A percentile compares a stretch with the other conserved stretches of the same genome.
Evolutionary conservation across 2,329 filamentous ascomycete species (phyloP).

Genomic region (Gaeumannomyces tritici): DNA sequence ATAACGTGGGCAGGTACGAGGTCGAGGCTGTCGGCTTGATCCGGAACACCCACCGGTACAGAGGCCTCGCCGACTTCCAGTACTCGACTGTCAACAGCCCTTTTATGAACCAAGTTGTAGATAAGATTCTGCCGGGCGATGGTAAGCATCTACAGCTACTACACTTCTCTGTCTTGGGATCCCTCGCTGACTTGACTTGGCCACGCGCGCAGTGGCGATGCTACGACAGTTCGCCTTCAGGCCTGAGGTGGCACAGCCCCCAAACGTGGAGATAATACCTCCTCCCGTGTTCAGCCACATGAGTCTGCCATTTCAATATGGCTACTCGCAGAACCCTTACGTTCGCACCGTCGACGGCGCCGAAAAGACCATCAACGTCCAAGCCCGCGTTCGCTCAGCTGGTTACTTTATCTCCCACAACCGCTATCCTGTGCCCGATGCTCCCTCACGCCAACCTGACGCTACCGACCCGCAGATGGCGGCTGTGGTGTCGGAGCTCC

Average conservation of each 20-base stretch:
- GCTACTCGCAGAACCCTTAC: conserved; percentile 78
- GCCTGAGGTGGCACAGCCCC: conserved; percentile 46
- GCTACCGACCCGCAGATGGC: conserved; percentile 52
- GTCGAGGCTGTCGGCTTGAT: conserved; percentile 65
- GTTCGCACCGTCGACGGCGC: conserved; percentile 53
- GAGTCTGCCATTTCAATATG: conserved; percentile 65
- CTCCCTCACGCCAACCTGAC: conserved; percentile 51
- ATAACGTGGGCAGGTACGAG: conserved; percentile 58
- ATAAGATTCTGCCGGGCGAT: conserved; percentile 62
- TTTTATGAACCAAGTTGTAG: conserved; percentile 62
- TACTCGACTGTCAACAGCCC: conserved; percentile 59
- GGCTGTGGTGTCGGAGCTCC: conserved; percentile 54
- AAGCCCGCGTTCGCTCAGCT: conserved; percentile 44
- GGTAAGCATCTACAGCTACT: conserved; percentile 33
- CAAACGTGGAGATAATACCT: conserved; percentile 63
- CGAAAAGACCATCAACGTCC: conserved; percentile 45
- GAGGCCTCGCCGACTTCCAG: conserved; percentile 79
- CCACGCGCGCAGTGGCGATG: conserved; percentile 29
- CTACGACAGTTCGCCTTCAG: conserved; percentile 57
- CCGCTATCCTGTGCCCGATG: conserved; percentile 50
- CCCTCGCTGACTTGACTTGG: not conserved
- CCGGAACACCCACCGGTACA: conserved; percentile 76
- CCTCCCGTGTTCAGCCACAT: conserved; percentile 71
- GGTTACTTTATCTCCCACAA: conserved; percentile 49
- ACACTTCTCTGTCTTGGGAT: conserved; percentile 9